Base-by-base conservation (phyloP, 2,329 filamentous ascomycete species). In the Calonectria hawksworthii region DNA sequence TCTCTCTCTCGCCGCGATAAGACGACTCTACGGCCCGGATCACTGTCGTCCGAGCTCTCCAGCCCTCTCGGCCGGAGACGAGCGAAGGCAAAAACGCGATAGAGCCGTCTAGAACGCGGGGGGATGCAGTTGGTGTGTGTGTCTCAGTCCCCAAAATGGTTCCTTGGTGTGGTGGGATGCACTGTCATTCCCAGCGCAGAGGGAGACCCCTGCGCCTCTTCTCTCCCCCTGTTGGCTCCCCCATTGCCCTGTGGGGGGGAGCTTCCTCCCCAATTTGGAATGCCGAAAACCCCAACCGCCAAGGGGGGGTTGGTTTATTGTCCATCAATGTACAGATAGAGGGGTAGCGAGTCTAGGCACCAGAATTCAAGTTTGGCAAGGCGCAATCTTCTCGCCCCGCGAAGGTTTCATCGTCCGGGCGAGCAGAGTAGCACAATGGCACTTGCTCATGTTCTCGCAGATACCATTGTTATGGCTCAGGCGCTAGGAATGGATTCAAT, bases 51-150 rank as follows among this genome's bases (percentile, higher is more conserved):
- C 74, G 76, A 75, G 64, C 68, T 67, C n/a, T 73, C 59, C 52
- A 61, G 59, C 51, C 68, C 63, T 74, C 68, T 59, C 73, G 68
- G 76, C 63, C 70, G 70, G 76, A 76, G 64, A 78, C 76, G 69
- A 72, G 77, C 69, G 70, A 77, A 41, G 41, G 38, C 18, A 14
- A 61, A 47, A 44, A 34, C 26, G 44, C 30, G 18, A 32, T 21
- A 26, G 34, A 30, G 59, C 23, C 59, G 70, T 77, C 76, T 72
- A 79, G 78, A 78, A 73, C 75, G 64, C 71, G 72, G 72, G 56
- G 77, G 56, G 77, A 76, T 67, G 44, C 52, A 50, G 23, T 13
- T 54, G 28, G 23, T 64, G 72, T 67, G 66, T 72, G 52, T 18
- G 41, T 41, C 36, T 41, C 34, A 56, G n/a, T 47, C 44, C 44